A percentile compares a stretch with the other conserved stretches of the same genome.
Conservation (phyloP, 768 basidiomycete species). For the Mycena vulgaris region DNA sequence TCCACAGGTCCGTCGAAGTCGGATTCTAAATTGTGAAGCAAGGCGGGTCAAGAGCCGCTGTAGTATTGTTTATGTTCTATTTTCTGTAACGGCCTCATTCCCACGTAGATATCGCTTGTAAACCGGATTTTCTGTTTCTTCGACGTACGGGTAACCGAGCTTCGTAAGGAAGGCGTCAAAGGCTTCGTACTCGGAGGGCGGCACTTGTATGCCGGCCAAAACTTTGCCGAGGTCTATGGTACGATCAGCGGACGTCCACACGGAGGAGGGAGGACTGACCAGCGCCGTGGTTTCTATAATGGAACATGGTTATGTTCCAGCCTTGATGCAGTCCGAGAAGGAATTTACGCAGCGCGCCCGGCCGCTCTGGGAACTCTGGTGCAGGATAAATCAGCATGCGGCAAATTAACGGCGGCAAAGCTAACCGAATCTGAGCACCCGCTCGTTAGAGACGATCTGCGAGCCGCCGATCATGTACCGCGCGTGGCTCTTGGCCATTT, state of each 20-base stretch:
- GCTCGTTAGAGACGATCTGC: constrained; percentile 83
- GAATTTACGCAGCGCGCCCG: constrained; percentile 92
- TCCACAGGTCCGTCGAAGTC: not conserved
- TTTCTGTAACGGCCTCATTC: constrained; percentile 1
- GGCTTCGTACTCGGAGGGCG: constrained; percentile 71
- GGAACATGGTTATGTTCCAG: constrained; percentile 98
- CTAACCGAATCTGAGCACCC: constrained; percentile 94
- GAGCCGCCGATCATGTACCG: constrained; percentile 96
- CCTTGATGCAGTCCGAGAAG: constrained; percentile 83
- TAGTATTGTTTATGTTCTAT: constrained; percentile 14
- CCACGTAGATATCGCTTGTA: constrained; percentile 81
- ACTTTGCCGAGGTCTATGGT: constrained; percentile 90
- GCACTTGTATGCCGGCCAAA: constrained; percentile 94
- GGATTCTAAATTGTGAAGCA: constrained; percentile 15
- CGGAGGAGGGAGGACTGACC: constrained; percentile 64
- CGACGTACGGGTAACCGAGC: constrained; percentile 90
- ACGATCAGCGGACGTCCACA: constrained; percentile 8
- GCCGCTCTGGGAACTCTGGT: constrained; percentile 96
- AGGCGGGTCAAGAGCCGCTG: not conserved
- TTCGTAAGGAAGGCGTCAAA: constrained; percentile 84
- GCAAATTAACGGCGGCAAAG: constrained; percentile 32
- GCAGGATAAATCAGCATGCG: constrained; percentile 2
- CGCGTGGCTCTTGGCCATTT: constrained; percentile 94
- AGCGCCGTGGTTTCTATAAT: constrained; percentile 98
- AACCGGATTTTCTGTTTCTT: constrained; percentile 92